phyloP scores from a whole-genome alignment of 305 asterid species.

The Fraxinus platypoda region DNA sequence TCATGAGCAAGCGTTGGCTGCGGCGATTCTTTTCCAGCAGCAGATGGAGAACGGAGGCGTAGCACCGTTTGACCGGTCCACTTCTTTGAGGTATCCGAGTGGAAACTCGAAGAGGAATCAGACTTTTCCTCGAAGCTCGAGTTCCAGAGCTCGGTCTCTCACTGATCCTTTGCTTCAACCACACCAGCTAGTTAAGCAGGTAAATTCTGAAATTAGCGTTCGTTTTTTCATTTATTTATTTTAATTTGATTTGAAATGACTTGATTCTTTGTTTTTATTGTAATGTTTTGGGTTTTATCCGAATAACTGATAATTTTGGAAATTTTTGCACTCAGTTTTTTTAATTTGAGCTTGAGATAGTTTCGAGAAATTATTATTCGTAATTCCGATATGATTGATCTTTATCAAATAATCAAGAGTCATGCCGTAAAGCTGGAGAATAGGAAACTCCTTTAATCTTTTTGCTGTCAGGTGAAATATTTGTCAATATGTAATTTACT shows the following conservation, averaged over 20 bases:
- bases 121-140: constrained; percentile 75
- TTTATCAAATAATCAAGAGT: constrained; percentile 12
- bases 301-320: neutral
- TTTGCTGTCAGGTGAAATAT: neutral
- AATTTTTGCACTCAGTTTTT: constrained; percentile 10
- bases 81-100: constrained; percentile 71
- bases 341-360: neutral
- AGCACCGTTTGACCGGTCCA: constrained; percentile 74
- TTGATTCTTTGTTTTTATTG: neutral
- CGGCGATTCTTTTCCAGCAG: constrained; percentile 88
- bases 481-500: neutral
- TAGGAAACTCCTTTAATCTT: constrained; percentile 27
- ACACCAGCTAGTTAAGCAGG: constrained; percentile 92
- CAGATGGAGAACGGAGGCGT: constrained; percentile 65
- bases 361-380: constrained; percentile 18
- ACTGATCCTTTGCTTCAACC: constrained; percentile 95
- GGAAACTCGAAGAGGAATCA: constrained; percentile 56
- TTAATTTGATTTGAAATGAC: constrained; percentile 3
- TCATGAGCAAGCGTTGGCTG: constrained; percentile 82
- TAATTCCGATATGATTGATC: constrained; percentile 20
- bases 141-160: constrained; percentile 82
- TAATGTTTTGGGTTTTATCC: neutral
- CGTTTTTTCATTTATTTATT: neutral
- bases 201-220: neutral
- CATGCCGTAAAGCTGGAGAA: constrained; percentile 20